These are phyloP conservation scores for Plasmodium vinckei DNA, from an alignment of 169 alveolate species.

Conservation along the genomic window DNA sequence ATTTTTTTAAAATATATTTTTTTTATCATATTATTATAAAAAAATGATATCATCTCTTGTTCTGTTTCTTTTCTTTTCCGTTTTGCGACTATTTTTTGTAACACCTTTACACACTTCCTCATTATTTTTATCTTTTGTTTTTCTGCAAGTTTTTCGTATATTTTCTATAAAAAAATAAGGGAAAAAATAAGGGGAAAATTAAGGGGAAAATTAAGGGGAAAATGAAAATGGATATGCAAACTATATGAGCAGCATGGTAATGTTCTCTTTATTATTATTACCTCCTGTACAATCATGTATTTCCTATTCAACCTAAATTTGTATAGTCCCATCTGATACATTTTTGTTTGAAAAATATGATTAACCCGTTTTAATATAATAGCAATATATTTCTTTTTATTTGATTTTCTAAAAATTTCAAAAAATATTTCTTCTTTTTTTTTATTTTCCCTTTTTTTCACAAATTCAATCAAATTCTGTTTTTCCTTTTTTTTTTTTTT, in stretches of 20 bases:
- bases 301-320: constrained; percentile 12
- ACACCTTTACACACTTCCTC: not conserved
- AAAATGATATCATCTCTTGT: not conserved
- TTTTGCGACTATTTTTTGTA: constrained; percentile 10
- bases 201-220: too few species aligned
- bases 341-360: constrained; percentile 10
- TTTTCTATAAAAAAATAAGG: constrained; percentile 13
- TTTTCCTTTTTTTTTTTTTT: constrained; percentile 17
- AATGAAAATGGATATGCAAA: not conserved
- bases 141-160: constrained; percentile 3
- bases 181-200: not conserved
- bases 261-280: not conserved
- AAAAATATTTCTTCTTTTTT: constrained; percentile 24
- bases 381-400: constrained; percentile 12
- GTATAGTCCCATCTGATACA: constrained; percentile 10
- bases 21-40: constrained; percentile 3
- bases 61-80: constrained; percentile 21
- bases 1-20: constrained; percentile 20
- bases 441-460: constrained; percentile 24
- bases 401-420: constrained; percentile 20
- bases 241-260: not conserved
- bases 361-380: constrained; percentile 13
- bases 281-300: constrained; percentile 23
- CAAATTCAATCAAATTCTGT: not conserved
- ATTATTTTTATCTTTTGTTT: constrained; percentile 6